Evolutionary conservation across 1,284 basidiomycete genomes (phyloP).

Genomic region (Grifola frondosa): DNA sequence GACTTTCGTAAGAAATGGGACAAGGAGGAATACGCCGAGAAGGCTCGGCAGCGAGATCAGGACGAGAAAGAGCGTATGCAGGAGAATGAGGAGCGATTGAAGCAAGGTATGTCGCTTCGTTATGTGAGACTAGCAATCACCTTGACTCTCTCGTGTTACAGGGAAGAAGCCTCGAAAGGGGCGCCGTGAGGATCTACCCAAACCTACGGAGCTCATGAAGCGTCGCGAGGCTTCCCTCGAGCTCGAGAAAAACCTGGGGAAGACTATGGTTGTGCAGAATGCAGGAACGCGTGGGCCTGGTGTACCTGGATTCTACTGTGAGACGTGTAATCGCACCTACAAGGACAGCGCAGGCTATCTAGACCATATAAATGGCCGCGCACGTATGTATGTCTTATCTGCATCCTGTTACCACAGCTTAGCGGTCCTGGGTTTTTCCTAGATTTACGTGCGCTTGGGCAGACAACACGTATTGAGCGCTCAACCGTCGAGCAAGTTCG

Average conservation of each 20-base stretch:
- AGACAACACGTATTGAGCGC: conserved; percentile 88
- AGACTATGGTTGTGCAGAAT: conserved; percentile 90
- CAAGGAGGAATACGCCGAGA: conserved; percentile 80
- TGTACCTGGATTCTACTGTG: conserved; percentile 91
- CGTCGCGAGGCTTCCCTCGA: conserved; percentile 79
- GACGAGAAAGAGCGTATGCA: conserved; percentile 81
- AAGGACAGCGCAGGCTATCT: conserved; percentile 93
- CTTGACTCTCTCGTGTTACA: too few relatives aligned
- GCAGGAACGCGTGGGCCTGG: conserved; percentile 78
- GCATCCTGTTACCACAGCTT: background rate
- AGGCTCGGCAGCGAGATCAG: conserved; percentile 70
- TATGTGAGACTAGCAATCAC: too few relatives aligned
- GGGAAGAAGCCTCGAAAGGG: conserved; percentile 79
- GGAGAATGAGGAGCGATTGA: conserved; percentile 80
- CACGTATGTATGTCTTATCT: conserved; percentile 61
- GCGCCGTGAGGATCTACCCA: conserved; percentile 69
- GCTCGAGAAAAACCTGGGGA: conserved; percentile 88
- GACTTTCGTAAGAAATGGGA: conserved; percentile 86
- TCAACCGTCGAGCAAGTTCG: conserved; percentile 93
- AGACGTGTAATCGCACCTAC: conserved; percentile 85
- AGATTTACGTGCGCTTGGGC: conserved; percentile 92
- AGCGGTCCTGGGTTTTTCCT: conserved; percentile 10
- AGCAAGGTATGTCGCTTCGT: conserved; percentile 58
- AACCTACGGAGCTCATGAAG: conserved; percentile 88
- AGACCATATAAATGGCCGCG: conserved; percentile 94